Conservation (phyloP, 148 eudicot species). For the Rhododendron vialii region DNA sequence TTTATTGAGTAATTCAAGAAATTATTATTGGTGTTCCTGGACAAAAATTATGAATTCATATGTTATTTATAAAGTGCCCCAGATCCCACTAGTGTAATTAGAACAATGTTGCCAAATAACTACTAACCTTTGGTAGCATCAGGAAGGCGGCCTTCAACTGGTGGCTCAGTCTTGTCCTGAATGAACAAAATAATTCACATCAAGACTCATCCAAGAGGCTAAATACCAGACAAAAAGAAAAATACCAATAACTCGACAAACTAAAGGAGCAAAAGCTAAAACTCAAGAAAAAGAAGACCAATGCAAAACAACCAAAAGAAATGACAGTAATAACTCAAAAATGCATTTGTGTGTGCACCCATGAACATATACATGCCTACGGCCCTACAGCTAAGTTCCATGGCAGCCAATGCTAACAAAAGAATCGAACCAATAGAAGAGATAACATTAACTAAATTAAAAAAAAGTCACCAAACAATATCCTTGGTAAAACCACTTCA, state of each 20-base stretch:
- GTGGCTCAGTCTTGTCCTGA: constrained; percentile 86
- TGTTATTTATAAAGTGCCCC: neutral
- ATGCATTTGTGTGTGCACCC: neutral
- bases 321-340: neutral
- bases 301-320: neutral
- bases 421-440: neutral
- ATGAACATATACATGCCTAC: neutral
- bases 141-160: constrained; percentile 91
- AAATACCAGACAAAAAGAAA: no score
- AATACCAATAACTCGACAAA: neutral
- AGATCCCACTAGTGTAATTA: neutral
- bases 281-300: neutral
- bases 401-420: neutral
- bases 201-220: neutral
- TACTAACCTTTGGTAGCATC: constrained; percentile 78
- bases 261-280: neutral
- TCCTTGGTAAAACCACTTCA: neutral
- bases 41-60: neutral
- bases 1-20: neutral
- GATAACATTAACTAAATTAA: neutral
- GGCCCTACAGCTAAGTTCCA: neutral
- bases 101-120: neutral
- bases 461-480: neutral
- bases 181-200: neutral
- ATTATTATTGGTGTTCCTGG: neutral